These are phyloP conservation scores for Colletotrichum kahawae DNA, from an alignment of 2,329 filamentous ascomycete species.

Conservation along the genomic window DNA sequence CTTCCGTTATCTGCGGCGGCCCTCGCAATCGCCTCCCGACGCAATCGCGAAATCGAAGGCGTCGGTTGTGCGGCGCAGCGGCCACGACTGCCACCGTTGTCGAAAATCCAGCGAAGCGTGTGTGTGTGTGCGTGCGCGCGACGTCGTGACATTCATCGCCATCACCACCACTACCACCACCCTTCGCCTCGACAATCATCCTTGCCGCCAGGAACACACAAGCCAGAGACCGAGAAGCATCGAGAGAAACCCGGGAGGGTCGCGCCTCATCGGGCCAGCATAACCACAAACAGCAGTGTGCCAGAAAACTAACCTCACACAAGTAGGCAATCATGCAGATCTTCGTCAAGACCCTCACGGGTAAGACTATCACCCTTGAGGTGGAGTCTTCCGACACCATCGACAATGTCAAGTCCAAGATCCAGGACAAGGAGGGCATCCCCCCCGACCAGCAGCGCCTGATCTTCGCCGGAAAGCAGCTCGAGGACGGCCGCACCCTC, in stretches of 20 bases:
- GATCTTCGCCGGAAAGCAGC: slow-evolving; percentile 99
- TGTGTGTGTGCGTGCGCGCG: not conserved
- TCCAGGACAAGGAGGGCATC: slow-evolving; percentile 99
- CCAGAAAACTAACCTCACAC: slow-evolving; percentile 42
- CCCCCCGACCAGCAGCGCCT: slow-evolving; percentile 98
- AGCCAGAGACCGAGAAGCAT: not conserved
- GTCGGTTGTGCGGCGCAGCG: not conserved
- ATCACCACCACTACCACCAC: not conserved
- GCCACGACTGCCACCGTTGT: not conserved
- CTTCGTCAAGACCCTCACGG: slow-evolving; percentile 89
- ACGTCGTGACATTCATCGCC: not conserved
- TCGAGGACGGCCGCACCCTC: slow-evolving; percentile 98
- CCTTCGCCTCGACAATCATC: not conserved
- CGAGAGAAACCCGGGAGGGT: not conserved
- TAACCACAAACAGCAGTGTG: not conserved
- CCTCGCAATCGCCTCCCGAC: not conserved
- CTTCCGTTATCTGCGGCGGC: not conserved
- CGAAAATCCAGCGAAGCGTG: not conserved
- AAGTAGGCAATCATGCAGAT: slow-evolving; percentile 74
- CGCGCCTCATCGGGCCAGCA: not conserved
- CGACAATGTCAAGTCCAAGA: slow-evolving; percentile 99
- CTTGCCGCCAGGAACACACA: not conserved
- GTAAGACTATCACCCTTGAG: slow-evolving; percentile 99
- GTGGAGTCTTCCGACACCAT: slow-evolving; percentile 99
- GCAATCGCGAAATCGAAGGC: slow-evolving; percentile 19